Conservation (phyloP, 352 stramenopile genomes). For the Pythium phragmiticola region DNA sequence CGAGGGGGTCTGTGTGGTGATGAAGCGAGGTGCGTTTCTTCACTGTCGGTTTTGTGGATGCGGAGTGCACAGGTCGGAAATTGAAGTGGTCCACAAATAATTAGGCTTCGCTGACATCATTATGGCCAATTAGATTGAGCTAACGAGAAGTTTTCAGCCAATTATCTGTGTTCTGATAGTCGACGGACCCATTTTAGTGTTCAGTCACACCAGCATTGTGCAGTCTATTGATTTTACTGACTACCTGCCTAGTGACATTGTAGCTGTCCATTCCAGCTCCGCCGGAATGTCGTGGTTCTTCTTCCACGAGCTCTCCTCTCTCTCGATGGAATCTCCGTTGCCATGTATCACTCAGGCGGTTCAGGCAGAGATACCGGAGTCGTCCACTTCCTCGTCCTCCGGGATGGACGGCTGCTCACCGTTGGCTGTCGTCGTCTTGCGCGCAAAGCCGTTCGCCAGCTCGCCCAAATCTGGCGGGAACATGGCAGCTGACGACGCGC, state of each 20-base stretch:
- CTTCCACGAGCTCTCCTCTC: neutral
- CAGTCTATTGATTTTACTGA: neutral
- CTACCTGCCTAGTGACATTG: slow-evolving; percentile 6
- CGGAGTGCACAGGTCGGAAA: neutral
- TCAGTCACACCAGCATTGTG: slow-evolving; percentile 9
- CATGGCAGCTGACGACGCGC: slow-evolving; percentile 33
- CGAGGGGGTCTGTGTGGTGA: neutral
- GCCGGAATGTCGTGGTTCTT: no score
- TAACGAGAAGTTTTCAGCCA: neutral
- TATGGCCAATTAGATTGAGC: neutral
- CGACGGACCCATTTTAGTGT: neutral
- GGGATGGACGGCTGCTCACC: slow-evolving; percentile 13
- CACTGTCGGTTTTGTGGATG: slow-evolving; percentile 11
- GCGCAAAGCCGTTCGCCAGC: neutral
- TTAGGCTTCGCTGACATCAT: neutral
- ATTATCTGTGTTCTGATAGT: neutral
- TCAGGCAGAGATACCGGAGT: slow-evolving; percentile 3
- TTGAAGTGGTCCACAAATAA: slow-evolving; percentile 15
- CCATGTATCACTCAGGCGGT: no score
- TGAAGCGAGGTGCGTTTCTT: slow-evolving; percentile 17
- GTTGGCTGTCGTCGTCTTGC: slow-evolving; percentile 3
- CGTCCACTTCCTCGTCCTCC: slow-evolving; percentile 14
- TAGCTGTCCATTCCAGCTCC: neutral
- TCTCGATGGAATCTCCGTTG: neutral
- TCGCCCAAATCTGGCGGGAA: slow-evolving; percentile 29